Conservation (phyloP, 2,329 filamentous ascomycete genomes). For the Aspergillus candidus region DNA sequence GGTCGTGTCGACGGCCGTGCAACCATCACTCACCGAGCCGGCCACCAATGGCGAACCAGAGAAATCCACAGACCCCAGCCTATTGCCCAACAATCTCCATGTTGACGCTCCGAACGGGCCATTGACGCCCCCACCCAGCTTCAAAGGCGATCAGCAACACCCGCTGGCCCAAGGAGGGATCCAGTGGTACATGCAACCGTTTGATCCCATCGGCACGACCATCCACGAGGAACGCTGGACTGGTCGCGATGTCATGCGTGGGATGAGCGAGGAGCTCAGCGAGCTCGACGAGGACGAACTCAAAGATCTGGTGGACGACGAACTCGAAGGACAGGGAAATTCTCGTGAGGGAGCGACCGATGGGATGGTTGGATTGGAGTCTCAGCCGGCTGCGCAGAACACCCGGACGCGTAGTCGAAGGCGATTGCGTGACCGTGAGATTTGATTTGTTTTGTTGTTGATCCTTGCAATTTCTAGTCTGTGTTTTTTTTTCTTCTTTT, state of each 20-base stretch:
- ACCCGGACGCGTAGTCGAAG: conserved; percentile 22
- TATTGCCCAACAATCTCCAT: conserved; percentile 39
- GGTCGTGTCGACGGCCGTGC: too few species aligned
- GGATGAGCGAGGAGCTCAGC: conserved; percentile 78
- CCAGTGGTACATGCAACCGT: conserved; percentile 79
- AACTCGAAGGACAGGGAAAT: conserved; percentile 20
- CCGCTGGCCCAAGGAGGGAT: conserved; percentile 68
- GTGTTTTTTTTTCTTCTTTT: conserved; percentile 11
- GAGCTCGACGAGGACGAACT: conserved; percentile 90
- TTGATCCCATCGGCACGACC: conserved; percentile 73
- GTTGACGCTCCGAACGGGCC: conserved; percentile 19
- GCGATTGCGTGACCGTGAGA: conserved; percentile 25
- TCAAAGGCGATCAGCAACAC: conserved; percentile 37
- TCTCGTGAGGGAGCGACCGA: conserved; percentile 9
- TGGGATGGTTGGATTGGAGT: conserved; percentile 9
- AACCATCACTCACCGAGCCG: conserved; percentile 28
- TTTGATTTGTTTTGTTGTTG: conserved; percentile 2
- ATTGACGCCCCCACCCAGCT: conserved; percentile 38
- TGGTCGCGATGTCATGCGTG: conserved; percentile 63
- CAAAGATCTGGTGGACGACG: conserved; percentile 59
- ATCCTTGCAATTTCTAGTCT: conserved; percentile 9
- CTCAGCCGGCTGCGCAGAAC: conserved; percentile 18
- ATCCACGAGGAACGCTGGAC: conserved; percentile 69
- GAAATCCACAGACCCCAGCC: conserved; percentile 41
- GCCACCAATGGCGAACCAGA: conserved; percentile 37